phyloP scores from a whole-genome alignment of 345 rosid genomes.

The Eucalyptus marginata region DNA sequence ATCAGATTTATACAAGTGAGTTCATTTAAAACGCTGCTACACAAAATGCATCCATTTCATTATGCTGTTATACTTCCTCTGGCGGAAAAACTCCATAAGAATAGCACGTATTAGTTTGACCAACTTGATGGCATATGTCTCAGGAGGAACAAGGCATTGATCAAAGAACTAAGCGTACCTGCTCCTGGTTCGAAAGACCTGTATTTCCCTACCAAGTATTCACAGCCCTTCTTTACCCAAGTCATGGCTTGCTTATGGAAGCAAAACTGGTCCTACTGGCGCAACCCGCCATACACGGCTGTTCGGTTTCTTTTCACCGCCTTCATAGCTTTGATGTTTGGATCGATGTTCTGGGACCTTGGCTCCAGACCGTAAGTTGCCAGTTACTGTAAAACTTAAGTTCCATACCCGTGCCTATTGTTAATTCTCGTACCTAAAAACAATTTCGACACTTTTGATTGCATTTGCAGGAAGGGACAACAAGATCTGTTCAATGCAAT shows the following conservation, averaged over 20 bases:
- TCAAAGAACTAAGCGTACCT: conserved; percentile 38
- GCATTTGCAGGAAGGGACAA: conserved; percentile 7
- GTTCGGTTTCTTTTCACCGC: conserved; percentile 53
- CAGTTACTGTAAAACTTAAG: background rate
- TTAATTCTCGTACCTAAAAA: background rate
- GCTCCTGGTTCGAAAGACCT: conserved; percentile 48
- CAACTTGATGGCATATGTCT: background rate
- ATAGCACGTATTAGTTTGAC: background rate
- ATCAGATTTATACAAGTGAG: conserved; percentile 51
- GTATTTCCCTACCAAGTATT: conserved; percentile 36
- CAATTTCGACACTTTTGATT: background rate
- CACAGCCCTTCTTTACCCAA: conserved; percentile 43
- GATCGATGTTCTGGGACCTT: conserved; percentile 62
- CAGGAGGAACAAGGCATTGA: conserved; percentile 67
- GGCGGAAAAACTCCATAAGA: background rate
- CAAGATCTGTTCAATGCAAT: conserved; percentile 56
- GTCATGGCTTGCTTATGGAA: conserved; percentile 67
- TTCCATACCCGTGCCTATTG: background rate
- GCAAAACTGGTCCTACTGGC: conserved; percentile 68
- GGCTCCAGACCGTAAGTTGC: conserved; percentile 47
- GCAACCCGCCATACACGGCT: conserved; percentile 63
- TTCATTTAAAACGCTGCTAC: background rate
- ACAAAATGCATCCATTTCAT: background rate
- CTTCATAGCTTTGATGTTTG: conserved; percentile 46
- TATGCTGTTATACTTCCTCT: background rate